Percentiles rank a stretch among this genome's conserved stretches.
These are phyloP conservation scores for Saururus chinensis DNA, from an alignment of 164 flowering plant species.

Conservation along the genomic window DNA sequence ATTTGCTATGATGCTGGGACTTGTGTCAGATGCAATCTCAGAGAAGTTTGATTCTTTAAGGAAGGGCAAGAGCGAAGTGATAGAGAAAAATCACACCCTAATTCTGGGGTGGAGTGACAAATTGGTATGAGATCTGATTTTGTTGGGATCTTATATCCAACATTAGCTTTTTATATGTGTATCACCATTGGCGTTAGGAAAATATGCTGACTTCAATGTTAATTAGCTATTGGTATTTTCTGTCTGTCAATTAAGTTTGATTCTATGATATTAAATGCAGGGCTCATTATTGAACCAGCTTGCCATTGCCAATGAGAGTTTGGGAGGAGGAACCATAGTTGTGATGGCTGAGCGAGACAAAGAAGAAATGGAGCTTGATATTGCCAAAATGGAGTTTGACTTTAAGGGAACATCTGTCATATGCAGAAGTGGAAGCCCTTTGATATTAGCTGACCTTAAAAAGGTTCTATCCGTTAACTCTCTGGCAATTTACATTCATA, in stretches of 20 bases:
- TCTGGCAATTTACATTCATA: too few species aligned
- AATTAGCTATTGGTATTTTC: background rate
- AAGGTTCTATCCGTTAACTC: conserved; percentile 31
- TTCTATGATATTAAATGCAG: conserved; percentile 12
- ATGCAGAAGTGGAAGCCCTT: conserved; percentile 81
- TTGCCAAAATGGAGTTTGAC: conserved; percentile 78
- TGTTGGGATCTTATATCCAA: background rate
- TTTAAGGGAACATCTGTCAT: conserved; percentile 75
- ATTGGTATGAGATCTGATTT: conserved; percentile 10
- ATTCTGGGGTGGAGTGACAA: conserved; percentile 87
- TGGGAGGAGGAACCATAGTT: conserved; percentile 73
- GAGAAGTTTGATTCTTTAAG: conserved; percentile 80
- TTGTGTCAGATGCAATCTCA: conserved; percentile 80
- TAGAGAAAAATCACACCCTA: conserved; percentile 65
- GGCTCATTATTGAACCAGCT: conserved; percentile 79
- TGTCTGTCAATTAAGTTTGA: background rate
- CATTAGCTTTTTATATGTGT: background rate
- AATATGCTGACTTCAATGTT: background rate
- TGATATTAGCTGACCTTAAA: conserved; percentile 70
- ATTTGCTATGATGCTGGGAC: conserved; percentile 94
- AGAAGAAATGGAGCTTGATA: conserved; percentile 88
- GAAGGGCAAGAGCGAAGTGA: conserved; percentile 77
- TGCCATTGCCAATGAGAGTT: conserved; percentile 71
- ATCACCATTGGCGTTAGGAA: background rate
- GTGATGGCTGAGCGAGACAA: conserved; percentile 82